Evolutionary conservation across 495 filamentous ascomycete species (phyloP), one percentile per base, ranked within the genome.

Genomic region (Barbatosphaeria neglecta): DNA sequence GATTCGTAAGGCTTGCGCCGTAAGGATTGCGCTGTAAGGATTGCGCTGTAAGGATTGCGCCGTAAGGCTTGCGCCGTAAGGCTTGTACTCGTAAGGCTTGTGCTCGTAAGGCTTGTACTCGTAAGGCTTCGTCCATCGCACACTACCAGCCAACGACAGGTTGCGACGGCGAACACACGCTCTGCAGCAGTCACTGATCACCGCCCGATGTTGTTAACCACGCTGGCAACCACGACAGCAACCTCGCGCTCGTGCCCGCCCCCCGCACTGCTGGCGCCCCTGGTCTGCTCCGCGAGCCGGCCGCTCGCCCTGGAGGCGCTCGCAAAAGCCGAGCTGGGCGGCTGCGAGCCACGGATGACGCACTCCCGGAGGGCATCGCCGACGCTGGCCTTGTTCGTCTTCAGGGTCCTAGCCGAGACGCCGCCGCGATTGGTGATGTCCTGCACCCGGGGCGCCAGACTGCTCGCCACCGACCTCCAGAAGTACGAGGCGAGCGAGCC

Each of bases 211-310:
- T 68, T 69, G 22, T 63, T 64, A 22, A 75, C 59, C 0, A 94
- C 77, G 38, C 82, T 80, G 45, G 84, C 82, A 44, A 94, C 84
- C 89, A 98, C 95, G 27, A 98, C 90, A 6, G 90, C 90, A 22
- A 90, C 83, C 65, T 96, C 92, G 46, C 90, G 77, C 58, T 97
- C 93, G 71, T 56, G 3, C 48, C 75, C 33, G 75, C 70, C 45
- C 64, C 67, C 37, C 61, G 65, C 5, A 59, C 56, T 0, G 61
- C 63, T 42, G 47, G 50, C 25, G 52, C 62, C 7, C 53, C 39
- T 0, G 51, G 52, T 56, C 31, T 35, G 31, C 10, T 35, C 31
- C 13, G 31, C 31, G 16, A n/a, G 31, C 13, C 68, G 66, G 56
- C 66, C 61, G 47, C 70, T 68, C 0, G 57, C 48, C 16, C 56